These are phyloP conservation scores for Phytophthora idaei DNA, from an alignment of 352 stramenopile genomes.

Conservation along the genomic window DNA sequence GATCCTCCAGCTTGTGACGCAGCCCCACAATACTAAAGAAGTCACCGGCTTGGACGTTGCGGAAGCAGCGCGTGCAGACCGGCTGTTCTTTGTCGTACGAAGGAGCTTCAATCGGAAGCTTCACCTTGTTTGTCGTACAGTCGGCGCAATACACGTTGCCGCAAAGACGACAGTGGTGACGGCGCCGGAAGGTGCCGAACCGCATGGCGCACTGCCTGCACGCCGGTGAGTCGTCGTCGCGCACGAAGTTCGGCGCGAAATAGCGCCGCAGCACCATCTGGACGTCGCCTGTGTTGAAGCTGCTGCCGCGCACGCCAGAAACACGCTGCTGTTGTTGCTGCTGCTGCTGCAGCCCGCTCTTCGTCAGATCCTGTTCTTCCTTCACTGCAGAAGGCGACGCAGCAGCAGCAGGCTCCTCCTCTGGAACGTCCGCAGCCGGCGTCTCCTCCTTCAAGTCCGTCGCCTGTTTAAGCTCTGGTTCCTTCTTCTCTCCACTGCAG, in stretches of 20 bases:
- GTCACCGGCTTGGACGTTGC: conserved; percentile 70
- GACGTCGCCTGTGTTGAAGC: conserved; percentile 36
- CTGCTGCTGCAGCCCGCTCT: conserved; percentile 22
- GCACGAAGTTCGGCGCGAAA: conserved; percentile 63
- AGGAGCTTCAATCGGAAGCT: conserved; percentile 59
- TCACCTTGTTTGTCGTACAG: conserved; percentile 75
- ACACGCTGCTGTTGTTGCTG: background rate
- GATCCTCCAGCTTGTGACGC: conserved; percentile 58
- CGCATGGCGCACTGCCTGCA: conserved; percentile 75
- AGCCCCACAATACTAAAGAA: conserved; percentile 80
- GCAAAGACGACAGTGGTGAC: conserved; percentile 81
- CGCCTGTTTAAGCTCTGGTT: conserved; percentile 20
- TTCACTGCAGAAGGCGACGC: background rate
- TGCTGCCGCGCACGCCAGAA: conserved; percentile 22
- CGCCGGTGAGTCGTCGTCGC: conserved; percentile 47
- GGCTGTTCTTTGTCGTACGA: conserved; percentile 75
- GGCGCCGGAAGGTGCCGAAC: conserved; percentile 77
- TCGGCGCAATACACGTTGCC: conserved; percentile 77
- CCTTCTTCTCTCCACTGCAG: conserved; percentile 16
- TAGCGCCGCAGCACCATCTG: conserved; percentile 55
- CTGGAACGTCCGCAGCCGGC: background rate
- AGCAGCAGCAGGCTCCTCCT: conserved; percentile 1
- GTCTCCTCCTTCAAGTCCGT: conserved; percentile 18
- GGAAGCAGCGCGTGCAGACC: conserved; percentile 76
- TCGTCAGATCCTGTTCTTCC: conserved; percentile 18